A percentile compares a stretch with the other conserved stretches of the same genome.
Conservation (phyloP, 1,139 yeast genomes). For the Lodderomyces margitis region DNA sequence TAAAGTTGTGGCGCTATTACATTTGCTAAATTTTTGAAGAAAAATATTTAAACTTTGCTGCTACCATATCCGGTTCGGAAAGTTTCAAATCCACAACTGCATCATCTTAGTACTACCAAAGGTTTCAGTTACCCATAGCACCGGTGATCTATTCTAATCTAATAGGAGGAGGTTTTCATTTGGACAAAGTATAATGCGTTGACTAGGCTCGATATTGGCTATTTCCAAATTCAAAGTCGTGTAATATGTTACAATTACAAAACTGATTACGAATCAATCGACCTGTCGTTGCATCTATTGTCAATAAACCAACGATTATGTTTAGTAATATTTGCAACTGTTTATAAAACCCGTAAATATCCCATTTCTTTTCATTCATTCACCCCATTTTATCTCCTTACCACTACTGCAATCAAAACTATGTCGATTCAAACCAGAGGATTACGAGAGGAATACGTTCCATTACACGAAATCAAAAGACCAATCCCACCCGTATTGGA, state of each 20-base stretch:
- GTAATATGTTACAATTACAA: background rate
- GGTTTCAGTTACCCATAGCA: too few species aligned
- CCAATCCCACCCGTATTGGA: constrained; percentile 87
- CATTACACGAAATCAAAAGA: constrained; percentile 62
- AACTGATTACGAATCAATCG: too few species aligned
- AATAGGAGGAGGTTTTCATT: too few species aligned
- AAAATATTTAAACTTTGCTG: background rate
- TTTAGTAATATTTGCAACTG: background rate
- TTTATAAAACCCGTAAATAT: background rate
- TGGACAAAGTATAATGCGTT: too few species aligned
- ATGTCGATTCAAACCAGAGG: constrained; percentile 41
- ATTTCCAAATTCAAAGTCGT: too few species aligned
- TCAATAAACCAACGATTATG: too few species aligned
- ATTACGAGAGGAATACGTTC: constrained; percentile 54
- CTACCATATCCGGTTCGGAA: constrained; percentile 1
- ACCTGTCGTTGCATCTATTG: too few species aligned
- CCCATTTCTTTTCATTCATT: background rate
- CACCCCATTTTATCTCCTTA: background rate
- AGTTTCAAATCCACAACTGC: too few species aligned
- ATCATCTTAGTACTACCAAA: too few species aligned
- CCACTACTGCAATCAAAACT: background rate
- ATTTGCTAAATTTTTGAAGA: too few species aligned
- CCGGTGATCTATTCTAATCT: too few species aligned
- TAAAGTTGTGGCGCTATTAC: background rate
- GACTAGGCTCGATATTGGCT: too few species aligned